Evolutionary conservation across 495 filamentous ascomycete genomes (phyloP), one percentile per base, ranked within the genome.

Genomic region (Aspergillus indologenus): DNA sequence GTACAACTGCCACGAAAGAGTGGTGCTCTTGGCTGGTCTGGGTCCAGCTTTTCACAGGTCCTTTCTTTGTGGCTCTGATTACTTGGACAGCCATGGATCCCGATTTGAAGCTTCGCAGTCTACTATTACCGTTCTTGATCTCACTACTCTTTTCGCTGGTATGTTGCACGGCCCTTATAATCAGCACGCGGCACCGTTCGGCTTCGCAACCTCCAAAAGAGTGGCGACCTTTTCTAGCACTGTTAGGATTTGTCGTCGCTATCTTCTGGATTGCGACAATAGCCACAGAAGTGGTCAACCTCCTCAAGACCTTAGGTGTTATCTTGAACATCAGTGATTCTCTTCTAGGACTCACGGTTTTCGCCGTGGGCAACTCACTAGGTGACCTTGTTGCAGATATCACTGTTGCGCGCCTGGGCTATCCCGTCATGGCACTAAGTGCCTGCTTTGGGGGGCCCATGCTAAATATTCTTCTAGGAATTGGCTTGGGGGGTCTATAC

Each of bases 381-480:
- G 93, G 95, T 12, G 95, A 99, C 65, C 78, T 99, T 0, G 92
- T 99, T 4, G 92, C 95, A 7, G 90, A 99, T 62, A 86, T 97
- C 56, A 99, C 95, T 0, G 89, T 99, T 40, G 95, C 95, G 11
- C 79, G 90, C 15, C 81, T 98, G 0, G 94, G 95, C 0, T 96
- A 92, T 72, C 95, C 95, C 0, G 92, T 98, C 45, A 99, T 99
- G 95, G 95, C 95, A 8, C 79, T 99, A 62, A 75, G 74, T 57
- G 95, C 95, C 24, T 99, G 95, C 67, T 98, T 98, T 65, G 95
- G 95, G 17, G 95, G 95, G 0, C 95, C 95, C 0, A 91, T 99
- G 90, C 81, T 99, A 22, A 99, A 99, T 65, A 99, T 99, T 54
- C 75, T 99, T 0, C 84, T 99, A 14, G 95, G 95, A 0, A 91